Conservation (phyloP, 805 yeast species). For the Yamadazyma akitaensis region DNA sequence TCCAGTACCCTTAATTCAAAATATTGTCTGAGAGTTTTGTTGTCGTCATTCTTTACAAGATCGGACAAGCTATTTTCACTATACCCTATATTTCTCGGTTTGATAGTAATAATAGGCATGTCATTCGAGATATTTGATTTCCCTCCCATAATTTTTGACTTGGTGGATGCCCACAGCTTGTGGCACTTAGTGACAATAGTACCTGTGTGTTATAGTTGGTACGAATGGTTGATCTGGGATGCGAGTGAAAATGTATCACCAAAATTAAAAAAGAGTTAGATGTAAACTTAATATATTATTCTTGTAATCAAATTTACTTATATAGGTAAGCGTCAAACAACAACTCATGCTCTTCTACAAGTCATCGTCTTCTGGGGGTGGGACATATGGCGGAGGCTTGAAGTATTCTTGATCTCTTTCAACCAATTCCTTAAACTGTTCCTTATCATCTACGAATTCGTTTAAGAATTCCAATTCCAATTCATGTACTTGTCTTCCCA, state of each 20-base stretch:
- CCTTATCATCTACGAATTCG: slow-evolving; percentile 66
- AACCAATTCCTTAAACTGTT: slow-evolving; percentile 46
- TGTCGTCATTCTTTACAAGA: slow-evolving; percentile 29
- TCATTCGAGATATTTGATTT: slow-evolving; percentile 90
- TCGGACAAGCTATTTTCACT: slow-evolving; percentile 38
- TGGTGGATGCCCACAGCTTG: slow-evolving; percentile 87
- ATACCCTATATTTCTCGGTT: slow-evolving; percentile 35
- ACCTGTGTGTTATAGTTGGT: slow-evolving; percentile 39
- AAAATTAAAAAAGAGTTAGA: background rate
- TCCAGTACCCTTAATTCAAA: slow-evolving; percentile 23
- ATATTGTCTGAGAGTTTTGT: slow-evolving; percentile 24
- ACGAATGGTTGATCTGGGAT: slow-evolving; percentile 46
- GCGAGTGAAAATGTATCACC: slow-evolving; percentile 26
- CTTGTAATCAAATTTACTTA: background rate
- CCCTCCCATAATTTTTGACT: slow-evolving; percentile 55
- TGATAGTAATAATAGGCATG: slow-evolving; percentile 67
- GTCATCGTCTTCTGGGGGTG: slow-evolving; percentile 29
- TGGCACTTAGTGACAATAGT: slow-evolving; percentile 89
- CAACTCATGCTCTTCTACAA: background rate
- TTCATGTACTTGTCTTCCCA: slow-evolving; percentile 94
- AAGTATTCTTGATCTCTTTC: slow-evolving; percentile 62
- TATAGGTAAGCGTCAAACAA: background rate
- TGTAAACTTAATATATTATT: background rate
- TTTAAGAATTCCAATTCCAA: slow-evolving; percentile 82
- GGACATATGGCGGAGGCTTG: slow-evolving; percentile 69